Evolutionary conservation across 2,329 filamentous ascomycete genomes (phyloP).

Genomic region (Sphaerulina populicola): DNA sequence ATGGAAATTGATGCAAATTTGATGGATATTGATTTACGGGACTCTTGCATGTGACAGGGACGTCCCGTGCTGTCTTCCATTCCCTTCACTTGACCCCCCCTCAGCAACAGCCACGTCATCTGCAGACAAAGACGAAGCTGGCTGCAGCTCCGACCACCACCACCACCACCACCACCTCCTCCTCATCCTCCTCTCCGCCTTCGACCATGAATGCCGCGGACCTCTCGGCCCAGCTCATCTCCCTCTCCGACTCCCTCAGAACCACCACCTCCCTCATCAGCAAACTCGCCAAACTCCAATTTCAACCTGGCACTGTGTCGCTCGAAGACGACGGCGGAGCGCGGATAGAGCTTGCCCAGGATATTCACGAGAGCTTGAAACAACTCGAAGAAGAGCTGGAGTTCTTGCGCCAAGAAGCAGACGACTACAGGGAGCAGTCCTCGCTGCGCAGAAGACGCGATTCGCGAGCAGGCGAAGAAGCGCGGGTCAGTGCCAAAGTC

Average conservation of each 20-base stretch:
- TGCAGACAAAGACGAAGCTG: neutral
- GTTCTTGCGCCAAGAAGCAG: conserved; percentile 66
- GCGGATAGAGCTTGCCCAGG: conserved; percentile 64
- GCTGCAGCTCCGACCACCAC: neutral
- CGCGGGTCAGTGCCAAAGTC: conserved; percentile 57
- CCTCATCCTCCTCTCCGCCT: neutral
- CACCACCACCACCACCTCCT: neutral
- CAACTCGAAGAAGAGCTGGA: conserved; percentile 79
- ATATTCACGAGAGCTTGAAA: conserved; percentile 71
- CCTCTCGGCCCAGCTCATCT: conserved; percentile 23
- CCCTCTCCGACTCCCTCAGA: conserved; percentile 47
- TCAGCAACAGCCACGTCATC: neutral
- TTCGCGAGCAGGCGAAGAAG: conserved; percentile 33
- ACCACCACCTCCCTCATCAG: conserved; percentile 48
- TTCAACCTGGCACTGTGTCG: conserved; percentile 53
- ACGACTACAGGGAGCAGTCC: conserved; percentile 49
- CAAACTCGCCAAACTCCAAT: conserved; percentile 52
- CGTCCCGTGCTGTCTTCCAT: neutral
- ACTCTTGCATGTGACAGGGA: neutral
- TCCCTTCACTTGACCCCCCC: neutral
- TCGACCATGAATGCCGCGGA: conserved; percentile 20
- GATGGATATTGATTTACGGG: neutral
- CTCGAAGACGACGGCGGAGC: conserved; percentile 48
- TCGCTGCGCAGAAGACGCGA: conserved; percentile 32
- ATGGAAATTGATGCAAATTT: neutral